Evolutionary conservation across 805 yeast genomes (phyloP), one percentile per base, ranked within the genome.

Genomic region (Saccharomycopsis babjevae): DNA sequence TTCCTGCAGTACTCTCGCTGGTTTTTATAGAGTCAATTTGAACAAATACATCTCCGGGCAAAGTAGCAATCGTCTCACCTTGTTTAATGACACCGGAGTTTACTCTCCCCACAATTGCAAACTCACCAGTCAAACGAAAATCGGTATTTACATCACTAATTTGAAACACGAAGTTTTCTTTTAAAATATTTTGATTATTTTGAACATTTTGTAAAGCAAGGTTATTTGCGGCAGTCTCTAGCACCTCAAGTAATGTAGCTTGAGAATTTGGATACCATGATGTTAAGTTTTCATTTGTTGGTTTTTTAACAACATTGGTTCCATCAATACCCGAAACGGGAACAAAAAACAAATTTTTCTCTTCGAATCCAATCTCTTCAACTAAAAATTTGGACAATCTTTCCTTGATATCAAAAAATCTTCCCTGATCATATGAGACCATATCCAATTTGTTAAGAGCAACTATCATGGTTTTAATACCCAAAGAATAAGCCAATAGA

Each of bases 201-300:
- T 40, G 59, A 7, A 64, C 59, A n/a, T 66, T 57, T 20, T 58
- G 54, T n/a, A 55, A 36, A n/a, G 72, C 69, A 7, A 69, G 66
- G 1, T 61, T 57, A 58, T 28, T 13, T 16, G 64, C 70, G 67
- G n/a, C 78, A 67, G 75, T 70, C 73, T 94, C 99, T 72, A 94
- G 81, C 75, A 79, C 90, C 76, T 94, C 97, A 69, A 94, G 79
- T 68, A 94, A 77, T 4, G 97, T 78, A 54, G 98, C 97, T 20
- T 98, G 97, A 16, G 73, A 74, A 79, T 92, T 93, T 97, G 98
- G 94, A 65, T 97, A 92, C 88, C 88, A 80, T 25, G 74, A 39
- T 62, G 71, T 70, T 64, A 73, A 77, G 63, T 72, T 40, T 22
- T 67, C 57, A 1, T 68, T 59, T 2, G 64, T 58, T 5, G 78